Conservation (phyloP, 2,329 filamentous ascomycete species). For the Cercospora brassicicola region DNA sequence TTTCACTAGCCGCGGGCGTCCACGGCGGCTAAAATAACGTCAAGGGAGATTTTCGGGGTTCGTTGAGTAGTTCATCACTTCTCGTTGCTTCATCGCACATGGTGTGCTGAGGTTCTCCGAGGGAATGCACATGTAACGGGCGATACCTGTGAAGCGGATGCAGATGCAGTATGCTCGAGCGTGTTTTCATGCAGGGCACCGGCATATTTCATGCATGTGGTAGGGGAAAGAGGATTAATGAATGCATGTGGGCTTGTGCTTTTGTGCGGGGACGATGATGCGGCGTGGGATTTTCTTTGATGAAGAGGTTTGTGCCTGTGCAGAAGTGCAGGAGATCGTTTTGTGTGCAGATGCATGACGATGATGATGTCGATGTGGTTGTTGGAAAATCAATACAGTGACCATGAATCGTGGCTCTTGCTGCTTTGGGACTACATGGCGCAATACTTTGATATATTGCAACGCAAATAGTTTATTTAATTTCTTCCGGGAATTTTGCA, state of each 20-base stretch:
- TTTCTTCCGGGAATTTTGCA: not conserved
- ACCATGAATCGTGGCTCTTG: not conserved
- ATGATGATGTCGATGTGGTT: not conserved
- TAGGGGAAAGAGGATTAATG: not conserved
- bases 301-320: not conserved
- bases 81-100: not conserved
- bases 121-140: not conserved
- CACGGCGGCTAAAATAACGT: not conserved
- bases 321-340: not conserved
- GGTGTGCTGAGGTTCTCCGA: not conserved
- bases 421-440: not conserved
- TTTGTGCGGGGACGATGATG: not conserved
- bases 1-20: not conserved
- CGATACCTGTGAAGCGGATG: not conserved
- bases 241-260: not conserved
- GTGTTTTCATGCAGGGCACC: not conserved
- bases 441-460: not conserved
- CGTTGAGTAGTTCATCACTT: not conserved
- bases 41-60: not conserved
- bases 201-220: not conserved
- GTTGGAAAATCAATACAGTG: not conserved
- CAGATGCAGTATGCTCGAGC: not conserved
- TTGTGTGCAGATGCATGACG: not conserved
- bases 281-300: not conserved
- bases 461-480: not conserved